These are phyloP conservation scores for Tolypocladium pustulatum DNA, from an alignment of 2,329 filamentous ascomycete genomes.

Conservation along the genomic window DNA sequence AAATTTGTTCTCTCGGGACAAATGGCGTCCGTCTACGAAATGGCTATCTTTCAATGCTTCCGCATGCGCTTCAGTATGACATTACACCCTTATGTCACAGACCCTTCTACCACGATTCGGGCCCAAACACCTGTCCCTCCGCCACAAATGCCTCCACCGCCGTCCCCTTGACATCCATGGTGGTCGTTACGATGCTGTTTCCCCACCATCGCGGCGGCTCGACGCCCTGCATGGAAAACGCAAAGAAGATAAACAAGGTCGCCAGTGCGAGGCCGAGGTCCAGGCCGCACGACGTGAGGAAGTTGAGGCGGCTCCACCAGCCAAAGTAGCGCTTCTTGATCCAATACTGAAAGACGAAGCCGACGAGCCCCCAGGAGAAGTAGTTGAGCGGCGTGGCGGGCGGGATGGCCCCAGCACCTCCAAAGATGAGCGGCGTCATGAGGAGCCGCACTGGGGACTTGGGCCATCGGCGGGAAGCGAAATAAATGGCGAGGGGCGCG, in stretches of 20 bases:
- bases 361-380: constrained; percentile 62
- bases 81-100: background rate
- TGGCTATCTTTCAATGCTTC: background rate
- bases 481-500: constrained; percentile 41
- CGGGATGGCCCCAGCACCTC: constrained; percentile 46
- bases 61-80: background rate
- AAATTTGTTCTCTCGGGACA: background rate
- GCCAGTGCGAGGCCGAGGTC: constrained; percentile 58
- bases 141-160: constrained; percentile 45
- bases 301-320: constrained; percentile 70
- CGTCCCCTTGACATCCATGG: constrained; percentile 49
- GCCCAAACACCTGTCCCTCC: constrained; percentile 51
- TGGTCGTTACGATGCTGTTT: constrained; percentile 45
- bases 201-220: constrained; percentile 61
- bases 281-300: constrained; percentile 58
- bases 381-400: constrained; percentile 66
- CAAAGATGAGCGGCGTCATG: constrained; percentile 54
- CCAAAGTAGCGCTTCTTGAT: constrained; percentile 52
- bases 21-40: background rate
- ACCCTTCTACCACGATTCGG: constrained; percentile 34
- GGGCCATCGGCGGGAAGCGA: constrained; percentile 37
- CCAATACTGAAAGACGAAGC: constrained; percentile 58
- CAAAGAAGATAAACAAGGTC: constrained; percentile 61
- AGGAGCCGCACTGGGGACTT: constrained; percentile 38
- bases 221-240: constrained; percentile 53